phyloP scores from a whole-genome alignment of 768 basidiomycete genomes.

The Leccinum aurantiacum region DNA sequence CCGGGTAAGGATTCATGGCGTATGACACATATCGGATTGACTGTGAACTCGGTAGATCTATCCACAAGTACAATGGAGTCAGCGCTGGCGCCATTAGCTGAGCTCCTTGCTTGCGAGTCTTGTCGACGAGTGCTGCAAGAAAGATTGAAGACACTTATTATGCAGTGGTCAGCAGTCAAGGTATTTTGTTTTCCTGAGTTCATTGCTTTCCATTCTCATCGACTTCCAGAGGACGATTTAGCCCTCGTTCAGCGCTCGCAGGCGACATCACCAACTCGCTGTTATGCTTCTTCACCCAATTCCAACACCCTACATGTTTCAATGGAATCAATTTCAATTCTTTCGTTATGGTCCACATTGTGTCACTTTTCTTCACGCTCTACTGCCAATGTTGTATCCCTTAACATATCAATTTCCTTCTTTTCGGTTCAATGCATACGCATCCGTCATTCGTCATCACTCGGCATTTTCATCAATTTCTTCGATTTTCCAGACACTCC shows the following conservation, averaged over 20 bases:
- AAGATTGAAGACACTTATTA: conserved; percentile 63
- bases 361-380: conserved; percentile 1
- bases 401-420: not conserved
- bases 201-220: conserved; percentile 8
- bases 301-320: not conserved
- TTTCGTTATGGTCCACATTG: not conserved
- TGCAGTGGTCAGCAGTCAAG: conserved; percentile 81
- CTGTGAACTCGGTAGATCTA: conserved; percentile 49
- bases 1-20: conserved; percentile 51
- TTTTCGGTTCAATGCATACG: conserved; percentile 4
- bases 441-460: not conserved
- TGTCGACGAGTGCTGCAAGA: conserved; percentile 63
- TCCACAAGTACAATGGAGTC: conserved; percentile 71
- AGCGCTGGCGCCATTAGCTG: conserved; percentile 65
- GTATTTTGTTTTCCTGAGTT: conserved; percentile 34
- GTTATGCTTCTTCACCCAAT: conserved; percentile 6
- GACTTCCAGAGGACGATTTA: conserved; percentile 56
- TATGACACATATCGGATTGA: conserved; percentile 4
- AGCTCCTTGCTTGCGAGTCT: conserved; percentile 68
- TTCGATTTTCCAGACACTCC: not conserved
- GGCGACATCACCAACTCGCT: not conserved
- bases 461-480: not conserved
- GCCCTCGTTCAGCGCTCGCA: not conserved
- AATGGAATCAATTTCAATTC: conserved; percentile 1
- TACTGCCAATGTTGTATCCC: not conserved